Evolutionary conservation across 1,284 basidiomycete genomes (phyloP), one percentile per base, ranked within the genome.

Genomic region (Veloboletus limbatus): DNA sequence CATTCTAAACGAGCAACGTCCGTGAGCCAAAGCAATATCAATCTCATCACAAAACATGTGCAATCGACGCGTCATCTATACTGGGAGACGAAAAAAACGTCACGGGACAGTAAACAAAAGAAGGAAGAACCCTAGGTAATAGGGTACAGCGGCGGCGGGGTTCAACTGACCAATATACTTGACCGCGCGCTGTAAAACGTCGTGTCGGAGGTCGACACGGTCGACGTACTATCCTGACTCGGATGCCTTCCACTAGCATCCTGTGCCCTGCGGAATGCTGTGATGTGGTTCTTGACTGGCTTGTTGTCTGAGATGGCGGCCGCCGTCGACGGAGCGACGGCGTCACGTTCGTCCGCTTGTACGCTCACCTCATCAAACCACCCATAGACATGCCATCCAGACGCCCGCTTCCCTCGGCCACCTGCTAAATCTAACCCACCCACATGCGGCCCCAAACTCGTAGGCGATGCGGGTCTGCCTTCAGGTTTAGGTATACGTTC

Each of bases 361-460:
- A 53, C 1, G 11, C 7, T 26, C 16, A 62, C 59, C 2, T 60
- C 42, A 6, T 63, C 62, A 13, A 68, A 65, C 62, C 62, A 68
- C 34, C 60, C 62, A 25, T 58, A 68, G 9, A 54, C 51, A 20
- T 65, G 55, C 62, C 66, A 68, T 7, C 66, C 62, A 14, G 62
- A 65, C 6, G 58, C 62, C 17, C 62, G 62, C 40, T 67, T 67
- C 9, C 62, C 62, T 16, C 59, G 38, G 2, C 62, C 62, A 9
- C 64, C 52, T 1, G 45, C 60, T 7, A 68, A 39, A 45, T 67
- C 64, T 17, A 64, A 43, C 10, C 66, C 66, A 3, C 62, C 66
- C 1, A 41, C 51, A 22, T 63, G 51, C 4, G 60, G 64, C 2
- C 64, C 57, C 18, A 67, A 39, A 38, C 53, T 66, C 13, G 51